phyloP scores from a whole-genome alignment of 148 eudicot genomes.

The Rhododendron vialii region DNA sequence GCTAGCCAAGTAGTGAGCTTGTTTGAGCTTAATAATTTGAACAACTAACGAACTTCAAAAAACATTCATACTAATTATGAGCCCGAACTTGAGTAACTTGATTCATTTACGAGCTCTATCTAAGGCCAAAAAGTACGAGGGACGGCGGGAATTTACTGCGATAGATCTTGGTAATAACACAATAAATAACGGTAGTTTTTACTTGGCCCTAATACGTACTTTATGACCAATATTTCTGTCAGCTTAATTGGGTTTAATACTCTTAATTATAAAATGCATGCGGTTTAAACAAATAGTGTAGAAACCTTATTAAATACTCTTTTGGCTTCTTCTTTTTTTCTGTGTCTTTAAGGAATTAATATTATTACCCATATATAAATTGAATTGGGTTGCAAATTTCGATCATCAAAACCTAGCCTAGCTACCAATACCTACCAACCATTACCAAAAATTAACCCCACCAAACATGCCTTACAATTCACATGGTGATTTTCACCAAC shows the following conservation, averaged over 20 bases:
- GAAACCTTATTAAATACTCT: background rate
- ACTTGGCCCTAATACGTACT: background rate
- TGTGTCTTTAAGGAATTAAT: background rate
- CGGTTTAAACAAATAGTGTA: background rate
- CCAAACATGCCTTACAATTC: background rate
- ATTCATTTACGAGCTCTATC: background rate
- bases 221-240: background rate
- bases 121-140: background rate
- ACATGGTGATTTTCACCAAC: background rate
- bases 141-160: background rate
- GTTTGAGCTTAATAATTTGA: too few relatives aligned
- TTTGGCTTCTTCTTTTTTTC: background rate
- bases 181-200: background rate
- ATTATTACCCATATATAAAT: background rate
- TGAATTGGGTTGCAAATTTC: background rate
- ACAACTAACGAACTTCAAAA: too few relatives aligned
- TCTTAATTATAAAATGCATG: background rate
- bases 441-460: background rate
- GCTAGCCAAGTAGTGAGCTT: too few relatives aligned
- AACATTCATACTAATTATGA: too few relatives aligned
- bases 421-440: background rate
- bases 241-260: background rate
- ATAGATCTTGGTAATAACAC: background rate
- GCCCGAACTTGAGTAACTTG: background rate
- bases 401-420: background rate